phyloP scores from a whole-genome alignment of 176 grass and related monocot genomes.

The Paspalum notatum region DNA sequence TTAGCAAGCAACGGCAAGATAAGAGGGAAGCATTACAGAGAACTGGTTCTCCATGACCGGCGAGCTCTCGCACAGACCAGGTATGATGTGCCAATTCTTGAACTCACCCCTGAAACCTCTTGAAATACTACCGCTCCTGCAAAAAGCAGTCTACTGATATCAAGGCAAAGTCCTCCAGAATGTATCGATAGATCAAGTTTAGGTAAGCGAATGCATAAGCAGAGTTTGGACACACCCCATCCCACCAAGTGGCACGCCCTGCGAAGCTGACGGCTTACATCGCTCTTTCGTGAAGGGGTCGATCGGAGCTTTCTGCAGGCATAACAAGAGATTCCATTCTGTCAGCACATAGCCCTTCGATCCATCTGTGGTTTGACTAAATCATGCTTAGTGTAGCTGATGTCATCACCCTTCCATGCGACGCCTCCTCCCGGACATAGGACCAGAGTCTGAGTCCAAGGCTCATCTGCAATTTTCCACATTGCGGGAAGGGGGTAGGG shows the following conservation, averaged over 20 bases:
- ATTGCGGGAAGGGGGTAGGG: background rate
- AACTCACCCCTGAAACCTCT: constrained; percentile 99
- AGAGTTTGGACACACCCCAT: constrained; percentile 73
- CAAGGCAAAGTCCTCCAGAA: constrained; percentile 36
- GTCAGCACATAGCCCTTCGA: constrained; percentile 29
- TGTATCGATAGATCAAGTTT: constrained; percentile 1
- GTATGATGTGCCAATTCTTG: constrained; percentile 98
- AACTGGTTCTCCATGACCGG: constrained; percentile 99
- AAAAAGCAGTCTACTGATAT: constrained; percentile 41
- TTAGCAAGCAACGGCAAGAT: background rate
- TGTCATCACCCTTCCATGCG: constrained; percentile 94
- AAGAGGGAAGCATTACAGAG: constrained; percentile 77
- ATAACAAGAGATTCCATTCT: constrained; percentile 9
- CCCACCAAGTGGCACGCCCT: constrained; percentile 93
- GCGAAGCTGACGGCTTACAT: constrained; percentile 88
- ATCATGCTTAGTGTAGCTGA: constrained; percentile 15
- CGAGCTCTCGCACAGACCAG: constrained; percentile 88
- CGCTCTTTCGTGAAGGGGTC: constrained; percentile 95
- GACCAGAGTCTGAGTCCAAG: constrained; percentile 97
- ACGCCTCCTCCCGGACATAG: constrained; percentile 97
- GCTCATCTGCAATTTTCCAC: constrained; percentile 60
- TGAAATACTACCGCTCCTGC: constrained; percentile 98
- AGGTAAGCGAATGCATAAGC: constrained; percentile 23
- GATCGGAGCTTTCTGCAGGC: constrained; percentile 96
- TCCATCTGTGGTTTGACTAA: background rate